These are phyloP conservation scores for Tephrocybe sp. DNA, from an alignment of 768 basidiomycete genomes.

Conservation along the genomic window DNA sequence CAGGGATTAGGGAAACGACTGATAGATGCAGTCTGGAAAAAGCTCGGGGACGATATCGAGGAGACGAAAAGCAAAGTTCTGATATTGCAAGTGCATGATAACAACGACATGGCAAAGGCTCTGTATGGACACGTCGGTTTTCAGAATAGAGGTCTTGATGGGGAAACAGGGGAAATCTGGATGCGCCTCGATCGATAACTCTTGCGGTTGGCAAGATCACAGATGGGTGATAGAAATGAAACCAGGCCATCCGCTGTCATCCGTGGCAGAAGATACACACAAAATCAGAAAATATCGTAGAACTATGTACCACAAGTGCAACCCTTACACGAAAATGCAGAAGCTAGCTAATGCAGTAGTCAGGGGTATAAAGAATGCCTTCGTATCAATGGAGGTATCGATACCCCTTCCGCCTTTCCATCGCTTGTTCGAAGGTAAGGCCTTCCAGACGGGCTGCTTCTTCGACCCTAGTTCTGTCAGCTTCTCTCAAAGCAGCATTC, in stretches of 20 bases:
- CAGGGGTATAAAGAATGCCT: too few relatives aligned
- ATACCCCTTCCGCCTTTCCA: conserved; percentile 54
- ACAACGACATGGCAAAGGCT: conserved; percentile 3
- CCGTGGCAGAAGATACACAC: too few relatives aligned
- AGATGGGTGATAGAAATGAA: too few relatives aligned
- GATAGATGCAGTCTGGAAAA: background rate
- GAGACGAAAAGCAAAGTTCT: background rate
- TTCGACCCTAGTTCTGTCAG: conserved; percentile 47
- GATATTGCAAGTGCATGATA: conserved; percentile 2
- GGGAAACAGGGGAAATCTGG: too few relatives aligned
- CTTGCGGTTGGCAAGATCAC: too few relatives aligned
- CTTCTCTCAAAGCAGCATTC: conserved; percentile 37
- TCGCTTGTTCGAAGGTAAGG: conserved; percentile 56
- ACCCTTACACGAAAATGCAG: too few relatives aligned
- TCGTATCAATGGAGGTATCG: conserved; percentile 47
- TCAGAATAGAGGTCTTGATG: background rate
- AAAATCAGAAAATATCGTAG: too few relatives aligned
- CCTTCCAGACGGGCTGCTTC: conserved; percentile 60
- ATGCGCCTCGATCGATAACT: too few relatives aligned
- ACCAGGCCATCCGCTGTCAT: too few relatives aligned
- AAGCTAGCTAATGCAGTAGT: too few relatives aligned
- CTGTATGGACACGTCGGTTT: conserved; percentile 7
- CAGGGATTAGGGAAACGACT: conserved; percentile 6
- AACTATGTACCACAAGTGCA: too few relatives aligned
- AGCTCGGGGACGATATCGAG: background rate